A percentile compares a stretch with the other conserved stretches of the same genome.
These are phyloP conservation scores for Cordyceps javanica DNA, from an alignment of 2,329 filamentous ascomycete genomes.

Conservation along the genomic window DNA sequence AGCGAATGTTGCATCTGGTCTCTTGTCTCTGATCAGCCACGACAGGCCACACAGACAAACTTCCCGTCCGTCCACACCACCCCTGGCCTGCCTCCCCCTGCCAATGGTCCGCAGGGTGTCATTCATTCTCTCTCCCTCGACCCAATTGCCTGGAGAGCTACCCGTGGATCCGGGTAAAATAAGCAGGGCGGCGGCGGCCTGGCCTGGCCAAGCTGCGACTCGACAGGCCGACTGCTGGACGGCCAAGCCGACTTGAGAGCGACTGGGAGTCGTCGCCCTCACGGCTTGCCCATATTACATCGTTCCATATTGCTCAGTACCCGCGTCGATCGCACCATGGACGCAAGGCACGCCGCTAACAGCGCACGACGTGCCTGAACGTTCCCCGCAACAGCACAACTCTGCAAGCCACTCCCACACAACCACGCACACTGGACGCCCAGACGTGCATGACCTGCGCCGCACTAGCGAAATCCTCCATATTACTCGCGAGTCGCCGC, in stretches of 20 bases:
- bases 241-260: no score
- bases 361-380: not conserved
- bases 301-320: not conserved
- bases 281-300: not conserved
- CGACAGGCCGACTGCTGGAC: no score
- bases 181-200: not conserved
- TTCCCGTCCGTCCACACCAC: not conserved
- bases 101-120: not conserved
- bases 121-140: not conserved
- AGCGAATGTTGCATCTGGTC: not conserved
- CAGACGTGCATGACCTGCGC: not conserved
- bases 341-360: not conserved
- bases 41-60: not conserved
- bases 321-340: not conserved
- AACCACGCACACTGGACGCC: not conserved
- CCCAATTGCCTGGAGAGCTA: no score
- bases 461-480: not conserved
- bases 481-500: not conserved
- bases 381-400: not conserved
- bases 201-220: no score
- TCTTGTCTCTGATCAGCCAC: conserved; percentile 5
- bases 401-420: not conserved
- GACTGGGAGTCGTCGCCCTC: no score
- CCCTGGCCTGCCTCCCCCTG: not conserved
- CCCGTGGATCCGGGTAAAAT: no score